Conservation (phyloP, 108 stramenopile species). For the Aurantiochytrium sp. region DNA sequence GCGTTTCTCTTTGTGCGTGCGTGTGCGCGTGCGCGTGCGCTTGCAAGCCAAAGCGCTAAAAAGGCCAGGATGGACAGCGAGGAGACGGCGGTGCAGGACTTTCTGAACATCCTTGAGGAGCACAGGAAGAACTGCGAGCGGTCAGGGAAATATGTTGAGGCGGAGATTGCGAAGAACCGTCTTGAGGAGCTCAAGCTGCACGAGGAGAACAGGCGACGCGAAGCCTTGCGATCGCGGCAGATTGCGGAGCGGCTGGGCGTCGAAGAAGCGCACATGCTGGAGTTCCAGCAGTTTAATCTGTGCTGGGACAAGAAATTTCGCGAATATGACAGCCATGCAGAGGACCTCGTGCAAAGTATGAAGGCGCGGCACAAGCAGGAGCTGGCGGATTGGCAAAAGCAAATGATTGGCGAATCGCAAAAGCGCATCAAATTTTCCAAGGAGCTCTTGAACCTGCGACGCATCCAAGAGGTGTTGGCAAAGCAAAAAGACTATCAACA, state of each 20-base stretch:
- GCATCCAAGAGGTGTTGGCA: constrained; percentile 68
- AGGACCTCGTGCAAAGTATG: constrained; percentile 57
- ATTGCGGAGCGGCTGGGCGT: constrained; percentile 71
- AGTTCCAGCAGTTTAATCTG: constrained; percentile 76
- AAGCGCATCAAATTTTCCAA: constrained; percentile 64
- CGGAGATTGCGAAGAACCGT: constrained; percentile 73
- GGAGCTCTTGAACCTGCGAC: constrained; percentile 64
- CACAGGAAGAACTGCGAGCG: constrained; percentile 76
- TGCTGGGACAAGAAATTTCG: constrained; percentile 69
- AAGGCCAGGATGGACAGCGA: not conserved
- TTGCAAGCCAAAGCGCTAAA: not conserved
- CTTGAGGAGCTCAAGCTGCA: constrained; percentile 71
- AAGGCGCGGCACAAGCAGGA: constrained; percentile 63
- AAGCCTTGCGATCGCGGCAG: constrained; percentile 68
- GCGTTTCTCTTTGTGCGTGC: too few species aligned
- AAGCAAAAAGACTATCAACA: constrained; percentile 68
- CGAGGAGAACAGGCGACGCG: constrained; percentile 66
- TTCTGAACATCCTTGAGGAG: constrained; percentile 64
- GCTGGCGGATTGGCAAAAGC: constrained; percentile 64
- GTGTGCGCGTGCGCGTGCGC: not conserved
- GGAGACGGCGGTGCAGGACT: constrained; percentile 38
- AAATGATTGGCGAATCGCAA: constrained; percentile 40
- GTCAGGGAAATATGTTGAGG: constrained; percentile 78
- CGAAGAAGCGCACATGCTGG: constrained; percentile 79
- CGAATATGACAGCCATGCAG: constrained; percentile 64